Conservation (phyloP, 1,284 basidiomycete genomes). For the Sanghuangporus baumii region DNA sequence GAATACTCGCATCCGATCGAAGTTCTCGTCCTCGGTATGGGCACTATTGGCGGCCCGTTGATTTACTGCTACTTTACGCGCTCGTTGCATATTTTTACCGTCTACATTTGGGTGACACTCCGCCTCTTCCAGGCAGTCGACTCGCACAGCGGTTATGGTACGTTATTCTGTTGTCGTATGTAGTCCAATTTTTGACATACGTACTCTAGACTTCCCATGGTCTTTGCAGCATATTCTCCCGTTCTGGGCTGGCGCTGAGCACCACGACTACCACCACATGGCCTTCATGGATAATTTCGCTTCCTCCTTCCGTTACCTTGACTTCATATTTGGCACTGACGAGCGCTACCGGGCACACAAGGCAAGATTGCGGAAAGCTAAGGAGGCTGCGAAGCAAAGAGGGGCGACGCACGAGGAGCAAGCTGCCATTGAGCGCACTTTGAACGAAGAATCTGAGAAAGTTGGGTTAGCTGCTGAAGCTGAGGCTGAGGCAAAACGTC, state of each 20-base stretch:
- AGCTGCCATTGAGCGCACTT: slow-evolving; percentile 47
- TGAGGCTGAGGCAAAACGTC: slow-evolving; percentile 36
- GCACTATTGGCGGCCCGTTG: slow-evolving; percentile 85
- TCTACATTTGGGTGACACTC: slow-evolving; percentile 92
- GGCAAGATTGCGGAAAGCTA: slow-evolving; percentile 46
- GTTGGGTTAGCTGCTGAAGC: slow-evolving; percentile 73
- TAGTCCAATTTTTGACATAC: neutral
- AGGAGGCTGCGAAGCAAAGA: slow-evolving; percentile 41
- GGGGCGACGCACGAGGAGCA: slow-evolving; percentile 48
- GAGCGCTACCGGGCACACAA: slow-evolving; percentile 79
- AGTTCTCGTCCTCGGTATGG: slow-evolving; percentile 84
- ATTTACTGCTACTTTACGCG: slow-evolving; percentile 73
- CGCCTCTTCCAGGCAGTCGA: slow-evolving; percentile 98
- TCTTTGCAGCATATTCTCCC: slow-evolving; percentile 93
- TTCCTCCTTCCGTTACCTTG: slow-evolving; percentile 94
- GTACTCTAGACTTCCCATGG: slow-evolving; percentile 82
- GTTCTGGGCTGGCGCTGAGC: slow-evolving; percentile 98
- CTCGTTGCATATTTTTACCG: slow-evolving; percentile 85
- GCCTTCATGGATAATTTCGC: slow-evolving; percentile 87
- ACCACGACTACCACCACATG: slow-evolving; percentile 97
- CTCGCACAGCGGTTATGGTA: slow-evolving; percentile 93
- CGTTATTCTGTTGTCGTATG: slow-evolving; percentile 22
- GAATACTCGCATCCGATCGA: slow-evolving; percentile 97
- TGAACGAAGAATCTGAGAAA: slow-evolving; percentile 59
- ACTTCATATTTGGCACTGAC: slow-evolving; percentile 83